Conservation (phyloP, 2,329 filamentous ascomycete species). For the Cladosporium cucumerinum region DNA sequence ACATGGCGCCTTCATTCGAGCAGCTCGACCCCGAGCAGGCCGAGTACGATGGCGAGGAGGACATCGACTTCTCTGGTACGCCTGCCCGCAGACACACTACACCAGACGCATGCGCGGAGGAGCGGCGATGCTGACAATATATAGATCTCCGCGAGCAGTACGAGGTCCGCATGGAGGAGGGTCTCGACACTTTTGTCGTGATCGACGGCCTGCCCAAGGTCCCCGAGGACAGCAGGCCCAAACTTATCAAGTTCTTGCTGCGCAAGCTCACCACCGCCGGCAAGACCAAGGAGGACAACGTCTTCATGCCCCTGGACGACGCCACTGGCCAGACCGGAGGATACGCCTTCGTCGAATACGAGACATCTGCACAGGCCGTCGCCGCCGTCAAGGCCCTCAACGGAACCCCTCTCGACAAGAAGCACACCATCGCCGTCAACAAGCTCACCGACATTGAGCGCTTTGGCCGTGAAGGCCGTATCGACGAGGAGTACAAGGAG, state of each 20-base stretch:
- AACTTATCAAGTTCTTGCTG: conserved; percentile 92
- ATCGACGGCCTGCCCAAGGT: conserved; percentile 91
- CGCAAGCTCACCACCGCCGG: conserved; percentile 88
- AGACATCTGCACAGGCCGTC: conserved; percentile 81
- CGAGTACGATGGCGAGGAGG: conserved; percentile 86
- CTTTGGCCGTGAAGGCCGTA: conserved; percentile 86
- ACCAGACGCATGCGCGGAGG: conserved; percentile 4
- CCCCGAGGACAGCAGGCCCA: conserved; percentile 83
- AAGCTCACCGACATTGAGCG: conserved; percentile 98
- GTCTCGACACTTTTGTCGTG: conserved; percentile 93
- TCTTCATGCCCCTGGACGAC: conserved; percentile 92
- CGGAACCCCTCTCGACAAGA: conserved; percentile 87
- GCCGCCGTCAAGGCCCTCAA: conserved; percentile 88
- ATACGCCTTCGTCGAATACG: conserved; percentile 96
- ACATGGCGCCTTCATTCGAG: conserved; percentile 92
- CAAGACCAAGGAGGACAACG: conserved; percentile 76
- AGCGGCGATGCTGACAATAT: conserved; percentile 17
- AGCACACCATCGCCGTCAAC: conserved; percentile 91
- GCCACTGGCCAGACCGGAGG: conserved; percentile 74
- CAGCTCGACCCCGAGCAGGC: conserved; percentile 77
- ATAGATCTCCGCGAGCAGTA: conserved; percentile 86
- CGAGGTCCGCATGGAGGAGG: conserved; percentile 92
- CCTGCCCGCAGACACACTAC: background rate
- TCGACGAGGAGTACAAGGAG: conserved; percentile 84
- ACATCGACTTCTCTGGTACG: conserved; percentile 80